A percentile compares a stretch with the other conserved stretches of the same genome.
Conservation (phyloP, 768 basidiomycete genomes). For the Suillus brevipes region DNA sequence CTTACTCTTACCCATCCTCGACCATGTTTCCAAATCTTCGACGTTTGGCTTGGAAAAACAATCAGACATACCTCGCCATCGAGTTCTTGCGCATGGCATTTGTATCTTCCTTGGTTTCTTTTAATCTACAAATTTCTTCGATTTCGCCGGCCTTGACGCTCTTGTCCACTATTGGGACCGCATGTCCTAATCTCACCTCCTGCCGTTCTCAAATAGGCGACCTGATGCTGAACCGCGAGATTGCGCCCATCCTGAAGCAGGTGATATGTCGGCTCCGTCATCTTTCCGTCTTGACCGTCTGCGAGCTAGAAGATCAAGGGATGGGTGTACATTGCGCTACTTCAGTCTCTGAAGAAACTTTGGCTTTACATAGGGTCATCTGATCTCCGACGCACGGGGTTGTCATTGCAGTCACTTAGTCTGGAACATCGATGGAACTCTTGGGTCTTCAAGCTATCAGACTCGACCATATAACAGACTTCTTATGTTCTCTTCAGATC, state of each 20-base stretch:
- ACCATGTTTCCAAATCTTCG: slow-evolving; percentile 29
- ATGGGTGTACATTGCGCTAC: neutral
- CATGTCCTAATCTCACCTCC: slow-evolving; percentile 28
- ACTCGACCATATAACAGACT: neutral
- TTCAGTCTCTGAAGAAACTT: neutral
- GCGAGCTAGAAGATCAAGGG: neutral
- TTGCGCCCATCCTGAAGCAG: neutral
- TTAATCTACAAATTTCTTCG: slow-evolving; percentile 11
- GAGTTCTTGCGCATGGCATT: slow-evolving; percentile 28
- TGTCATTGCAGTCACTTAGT: neutral
- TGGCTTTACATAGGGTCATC: neutral
- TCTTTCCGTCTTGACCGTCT: neutral
- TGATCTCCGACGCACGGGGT: neutral
- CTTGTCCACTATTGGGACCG: slow-evolving; percentile 19
- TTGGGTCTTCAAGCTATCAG: neutral
- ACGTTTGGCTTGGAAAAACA: slow-evolving; percentile 25
- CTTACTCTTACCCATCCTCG: slow-evolving; percentile 15
- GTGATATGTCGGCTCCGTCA: neutral
- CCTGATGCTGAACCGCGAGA: neutral
- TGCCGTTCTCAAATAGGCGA: slow-evolving; percentile 10
- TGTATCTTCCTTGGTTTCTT: slow-evolving; percentile 21
- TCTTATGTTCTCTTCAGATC: neutral
- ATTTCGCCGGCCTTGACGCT: slow-evolving; percentile 10
- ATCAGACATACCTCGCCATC: slow-evolving; percentile 17
- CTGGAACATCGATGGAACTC: neutral